Percentiles rank a stretch among this genome's conserved stretches.
phyloP scores from a whole-genome alignment of 257 asterid genomes.

The Solanum pennellii region DNA sequence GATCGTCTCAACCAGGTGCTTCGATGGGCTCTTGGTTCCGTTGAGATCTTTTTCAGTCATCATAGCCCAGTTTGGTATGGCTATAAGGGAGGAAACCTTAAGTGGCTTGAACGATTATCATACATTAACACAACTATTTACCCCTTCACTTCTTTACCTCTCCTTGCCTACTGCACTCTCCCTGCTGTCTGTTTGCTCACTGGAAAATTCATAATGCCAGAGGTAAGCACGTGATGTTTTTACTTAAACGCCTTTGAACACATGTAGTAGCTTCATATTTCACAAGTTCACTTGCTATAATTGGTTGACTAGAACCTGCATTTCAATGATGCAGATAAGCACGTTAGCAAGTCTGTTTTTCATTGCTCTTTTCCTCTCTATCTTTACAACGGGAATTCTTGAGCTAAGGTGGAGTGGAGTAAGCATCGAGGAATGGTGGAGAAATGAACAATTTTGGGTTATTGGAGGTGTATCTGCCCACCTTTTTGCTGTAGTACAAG shows the following conservation, averaged over 20 bases:
- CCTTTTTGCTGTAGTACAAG: constrained; percentile 80
- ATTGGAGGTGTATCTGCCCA: constrained; percentile 93
- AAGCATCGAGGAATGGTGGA: constrained; percentile 97
- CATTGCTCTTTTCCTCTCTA: constrained; percentile 84
- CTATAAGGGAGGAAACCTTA: constrained; percentile 67
- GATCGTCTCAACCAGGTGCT: constrained; percentile 95
- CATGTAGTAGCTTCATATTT: neutral
- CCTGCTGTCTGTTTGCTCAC: constrained; percentile 91
- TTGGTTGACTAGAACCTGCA: neutral
- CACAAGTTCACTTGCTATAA: neutral
- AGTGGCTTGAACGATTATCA: constrained; percentile 84
- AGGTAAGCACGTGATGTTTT: constrained; percentile 29
- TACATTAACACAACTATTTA: constrained; percentile 76
- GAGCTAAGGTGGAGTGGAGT: constrained; percentile 95
- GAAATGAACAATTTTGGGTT: constrained; percentile 96
- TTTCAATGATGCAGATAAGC: constrained; percentile 47
- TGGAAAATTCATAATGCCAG: constrained; percentile 89
- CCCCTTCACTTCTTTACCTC: constrained; percentile 86
- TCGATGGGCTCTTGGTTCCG: constrained; percentile 93
- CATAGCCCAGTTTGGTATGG: constrained; percentile 88
- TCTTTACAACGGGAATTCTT: constrained; percentile 68
- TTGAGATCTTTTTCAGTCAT: constrained; percentile 82
- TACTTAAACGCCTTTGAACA: neutral
- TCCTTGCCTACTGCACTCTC: constrained; percentile 83
- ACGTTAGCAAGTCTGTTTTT: constrained; percentile 84